A percentile compares a stretch with the other conserved stretches of the same genome.
Conservation (phyloP, 1,139 yeast genomes). For the Diutina ranongensis region DNA sequence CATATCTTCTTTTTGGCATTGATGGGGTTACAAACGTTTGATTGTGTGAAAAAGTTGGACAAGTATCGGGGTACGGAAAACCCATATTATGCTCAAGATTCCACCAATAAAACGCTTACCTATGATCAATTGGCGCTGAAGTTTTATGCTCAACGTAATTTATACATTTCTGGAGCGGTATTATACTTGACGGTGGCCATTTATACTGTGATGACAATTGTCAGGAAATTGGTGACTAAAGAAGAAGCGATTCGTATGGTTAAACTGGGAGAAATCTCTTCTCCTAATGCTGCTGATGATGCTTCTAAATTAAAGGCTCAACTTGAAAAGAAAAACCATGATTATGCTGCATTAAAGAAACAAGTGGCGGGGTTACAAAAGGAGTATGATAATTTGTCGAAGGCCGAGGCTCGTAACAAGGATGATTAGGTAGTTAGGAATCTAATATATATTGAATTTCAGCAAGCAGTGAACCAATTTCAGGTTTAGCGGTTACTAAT, state of each 20-base stretch:
- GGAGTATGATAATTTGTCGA: conserved; percentile 36
- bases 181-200: conserved; percentile 50
- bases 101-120: conserved; percentile 13
- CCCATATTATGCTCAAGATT: conserved; percentile 16
- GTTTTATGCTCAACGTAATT: conserved; percentile 60
- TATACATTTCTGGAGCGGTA: conserved; percentile 62
- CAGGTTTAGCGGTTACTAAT: no score
- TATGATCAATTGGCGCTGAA: conserved; percentile 38
- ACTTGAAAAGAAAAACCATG: conserved; percentile 38
- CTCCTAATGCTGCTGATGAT: conserved; percentile 23
- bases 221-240: conserved; percentile 47
- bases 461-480: no score
- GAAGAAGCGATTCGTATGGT: conserved; percentile 15
- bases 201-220: conserved; percentile 42
- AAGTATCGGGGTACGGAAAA: conserved; percentile 16
- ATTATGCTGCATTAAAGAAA: conserved; percentile 35
- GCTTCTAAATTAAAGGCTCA: conserved; percentile 41
- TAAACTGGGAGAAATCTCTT: conserved; percentile 25
- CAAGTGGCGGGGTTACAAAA: conserved; percentile 44
- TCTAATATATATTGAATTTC: no score
- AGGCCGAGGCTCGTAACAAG: conserved; percentile 6
- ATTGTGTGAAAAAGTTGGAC: conserved; percentile 41
- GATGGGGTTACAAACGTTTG: conserved; percentile 45
- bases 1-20: conserved; percentile 32
- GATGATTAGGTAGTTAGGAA: background rate